phyloP scores from a whole-genome alignment of 148 eudicot genomes.

The Suaeda aralocaspica region DNA sequence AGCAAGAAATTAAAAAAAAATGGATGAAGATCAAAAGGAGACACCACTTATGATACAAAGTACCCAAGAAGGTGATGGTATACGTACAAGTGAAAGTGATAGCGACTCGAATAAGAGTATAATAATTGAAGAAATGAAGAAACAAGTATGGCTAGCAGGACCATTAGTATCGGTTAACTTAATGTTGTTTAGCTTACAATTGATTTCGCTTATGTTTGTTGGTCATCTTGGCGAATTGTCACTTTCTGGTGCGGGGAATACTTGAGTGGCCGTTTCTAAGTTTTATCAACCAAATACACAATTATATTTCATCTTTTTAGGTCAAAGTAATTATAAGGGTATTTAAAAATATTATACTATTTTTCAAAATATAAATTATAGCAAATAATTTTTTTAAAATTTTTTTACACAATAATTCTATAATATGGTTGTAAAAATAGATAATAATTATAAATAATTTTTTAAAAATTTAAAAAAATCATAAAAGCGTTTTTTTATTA shows the following conservation, averaged over 20 bases:
- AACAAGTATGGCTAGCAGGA: conserved; percentile 16
- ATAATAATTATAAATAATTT: too few relatives aligned
- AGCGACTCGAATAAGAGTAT: neutral
- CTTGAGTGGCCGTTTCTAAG: too few relatives aligned
- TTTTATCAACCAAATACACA: too few relatives aligned
- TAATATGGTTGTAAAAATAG: too few relatives aligned
- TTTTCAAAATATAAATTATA: too few relatives aligned
- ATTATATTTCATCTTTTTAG: too few relatives aligned
- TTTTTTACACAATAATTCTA: too few relatives aligned
- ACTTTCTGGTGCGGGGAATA: conserved; percentile 3
- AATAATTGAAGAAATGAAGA: neutral
- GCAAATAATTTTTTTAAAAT: too few relatives aligned
- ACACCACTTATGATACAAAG: neutral
- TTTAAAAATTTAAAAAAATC: too few relatives aligned
- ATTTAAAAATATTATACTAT: too few relatives aligned
- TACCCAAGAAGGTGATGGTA: neutral
- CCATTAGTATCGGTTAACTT: conserved; percentile 8
- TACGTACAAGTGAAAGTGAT: neutral
- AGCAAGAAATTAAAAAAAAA: neutral
- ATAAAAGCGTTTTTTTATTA: too few relatives aligned
- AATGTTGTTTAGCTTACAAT: conserved; percentile 1
- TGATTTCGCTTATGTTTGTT: conserved; percentile 4
- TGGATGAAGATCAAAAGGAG: neutral
- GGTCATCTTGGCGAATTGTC: conserved; percentile 12
- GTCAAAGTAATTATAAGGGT: too few relatives aligned